phyloP scores from a whole-genome alignment of 208 protist species.

The Leishmania lainsoni region DNA sequence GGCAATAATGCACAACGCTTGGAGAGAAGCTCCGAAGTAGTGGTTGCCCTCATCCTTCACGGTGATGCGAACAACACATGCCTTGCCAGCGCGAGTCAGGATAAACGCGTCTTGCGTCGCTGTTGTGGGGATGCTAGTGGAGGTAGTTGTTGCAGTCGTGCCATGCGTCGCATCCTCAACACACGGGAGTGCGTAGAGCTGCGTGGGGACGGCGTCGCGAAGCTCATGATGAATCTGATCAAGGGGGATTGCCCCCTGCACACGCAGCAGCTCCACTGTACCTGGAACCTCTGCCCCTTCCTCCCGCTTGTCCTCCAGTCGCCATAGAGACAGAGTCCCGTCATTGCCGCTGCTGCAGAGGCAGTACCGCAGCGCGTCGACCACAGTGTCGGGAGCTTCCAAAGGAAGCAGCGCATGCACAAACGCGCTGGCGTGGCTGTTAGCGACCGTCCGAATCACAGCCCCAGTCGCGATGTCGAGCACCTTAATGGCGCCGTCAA shows the following conservation, averaged over 20 bases:
- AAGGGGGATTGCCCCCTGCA: conserved; percentile 24
- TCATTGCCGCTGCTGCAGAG: conserved; percentile 75
- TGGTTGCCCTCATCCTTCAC: conserved; percentile 31
- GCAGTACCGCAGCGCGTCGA: conserved; percentile 6
- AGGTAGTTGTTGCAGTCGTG: background rate
- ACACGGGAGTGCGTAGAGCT: conserved; percentile 21
- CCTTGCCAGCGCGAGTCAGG: conserved; percentile 34
- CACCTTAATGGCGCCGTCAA: conserved; percentile 63
- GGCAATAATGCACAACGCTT: conserved; percentile 36
- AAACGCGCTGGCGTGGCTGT: conserved; percentile 61
- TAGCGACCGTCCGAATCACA: conserved; percentile 39
- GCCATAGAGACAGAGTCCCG: conserved; percentile 69
- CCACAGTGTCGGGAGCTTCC: background rate
- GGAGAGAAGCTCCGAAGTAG: conserved; percentile 10
- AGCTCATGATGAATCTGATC: conserved; percentile 20
- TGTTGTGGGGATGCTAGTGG: background rate
- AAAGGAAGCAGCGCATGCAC: conserved; percentile 58
- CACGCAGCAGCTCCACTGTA: conserved; percentile 16
- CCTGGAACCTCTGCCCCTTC: background rate
- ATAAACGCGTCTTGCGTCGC: conserved; percentile 36
- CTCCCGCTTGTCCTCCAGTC: conserved; percentile 11
- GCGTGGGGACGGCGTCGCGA: conserved; percentile 39
- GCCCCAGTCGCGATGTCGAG: conserved; percentile 57
- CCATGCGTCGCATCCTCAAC: background rate
- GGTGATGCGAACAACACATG: conserved; percentile 31